A percentile compares a stretch with the other conserved stretches of the same genome.
Evolutionary conservation across 495 filamentous ascomycete genomes (phyloP).

Genomic region (Xeromyces bisporus): DNA sequence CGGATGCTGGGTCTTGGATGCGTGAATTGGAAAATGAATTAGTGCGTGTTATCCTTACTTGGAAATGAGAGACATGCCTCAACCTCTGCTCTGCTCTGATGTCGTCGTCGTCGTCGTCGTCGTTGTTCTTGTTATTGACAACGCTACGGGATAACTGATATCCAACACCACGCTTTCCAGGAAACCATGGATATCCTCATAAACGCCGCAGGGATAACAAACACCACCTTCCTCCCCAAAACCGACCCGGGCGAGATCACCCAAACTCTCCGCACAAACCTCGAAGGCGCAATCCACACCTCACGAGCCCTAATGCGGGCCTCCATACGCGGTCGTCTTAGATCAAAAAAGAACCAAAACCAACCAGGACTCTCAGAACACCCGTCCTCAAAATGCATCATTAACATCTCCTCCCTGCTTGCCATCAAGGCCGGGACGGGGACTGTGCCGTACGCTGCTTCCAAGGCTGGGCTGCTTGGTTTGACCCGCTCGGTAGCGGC

Average conservation of each 20-base stretch:
- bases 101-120: no score
- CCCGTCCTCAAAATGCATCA: conserved; percentile 39
- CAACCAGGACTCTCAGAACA: neutral
- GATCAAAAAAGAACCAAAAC: conserved; percentile 9
- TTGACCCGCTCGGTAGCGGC: conserved; percentile 53
- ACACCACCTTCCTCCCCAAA: conserved; percentile 37
- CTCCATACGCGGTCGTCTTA: conserved; percentile 20
- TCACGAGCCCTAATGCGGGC: conserved; percentile 38
- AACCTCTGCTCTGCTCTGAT: no score
- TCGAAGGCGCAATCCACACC: conserved; percentile 50
- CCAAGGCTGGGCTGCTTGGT: conserved; percentile 65
- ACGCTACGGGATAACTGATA: no score
- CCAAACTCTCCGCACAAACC: conserved; percentile 44
- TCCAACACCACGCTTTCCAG: no score
- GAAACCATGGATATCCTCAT: conserved; percentile 45
- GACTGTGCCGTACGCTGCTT: conserved; percentile 56
- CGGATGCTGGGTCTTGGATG: conserved; percentile 26
- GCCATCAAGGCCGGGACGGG: conserved; percentile 46
- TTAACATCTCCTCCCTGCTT: conserved; percentile 64
- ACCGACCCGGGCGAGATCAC: conserved; percentile 25
- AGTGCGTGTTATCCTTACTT: conserved; percentile 17
- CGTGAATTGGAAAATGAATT: conserved; percentile 25
- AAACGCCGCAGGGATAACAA: conserved; percentile 59
- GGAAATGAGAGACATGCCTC: no score
- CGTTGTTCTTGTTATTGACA: no score